A percentile compares a stretch with the other conserved stretches of the same genome.
Evolutionary conservation across 169 alveolate species (phyloP).

Genomic region (Plasmodium adleri): DNA sequence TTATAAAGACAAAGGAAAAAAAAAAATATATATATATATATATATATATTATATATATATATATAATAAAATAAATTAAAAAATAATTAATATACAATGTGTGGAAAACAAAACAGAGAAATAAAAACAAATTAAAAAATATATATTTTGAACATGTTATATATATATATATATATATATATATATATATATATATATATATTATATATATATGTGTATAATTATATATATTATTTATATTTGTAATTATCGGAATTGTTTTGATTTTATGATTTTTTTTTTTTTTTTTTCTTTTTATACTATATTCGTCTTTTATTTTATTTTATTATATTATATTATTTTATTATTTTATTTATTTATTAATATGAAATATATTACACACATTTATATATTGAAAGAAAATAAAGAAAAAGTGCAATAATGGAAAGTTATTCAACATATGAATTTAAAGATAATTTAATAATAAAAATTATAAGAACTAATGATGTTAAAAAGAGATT

Average conservation of each 20-base stretch:
- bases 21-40: too few species aligned
- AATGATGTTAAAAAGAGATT: constrained; percentile 53
- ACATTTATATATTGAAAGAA: background rate
- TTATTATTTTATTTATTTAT: background rate
- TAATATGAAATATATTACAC: background rate
- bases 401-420: constrained; percentile 5
- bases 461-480: constrained; percentile 43
- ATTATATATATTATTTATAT: too few species aligned
- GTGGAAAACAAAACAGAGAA: too few species aligned
- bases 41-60: too few species aligned
- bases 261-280: background rate
- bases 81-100: too few species aligned
- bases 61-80: too few species aligned
- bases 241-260: background rate
- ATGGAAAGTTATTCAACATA: constrained; percentile 38
- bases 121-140: too few species aligned
- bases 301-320: background rate
- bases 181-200: too few species aligned
- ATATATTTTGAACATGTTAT: too few species aligned
- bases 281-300: background rate
- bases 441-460: constrained; percentile 56
- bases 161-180: too few species aligned
- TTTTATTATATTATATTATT: background rate
- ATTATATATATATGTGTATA: too few species aligned
- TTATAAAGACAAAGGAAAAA: too few species aligned